phyloP scores from a whole-genome alignment of 371 early-diverging fungal genomes.

The Rhizomucor miehei region DNA sequence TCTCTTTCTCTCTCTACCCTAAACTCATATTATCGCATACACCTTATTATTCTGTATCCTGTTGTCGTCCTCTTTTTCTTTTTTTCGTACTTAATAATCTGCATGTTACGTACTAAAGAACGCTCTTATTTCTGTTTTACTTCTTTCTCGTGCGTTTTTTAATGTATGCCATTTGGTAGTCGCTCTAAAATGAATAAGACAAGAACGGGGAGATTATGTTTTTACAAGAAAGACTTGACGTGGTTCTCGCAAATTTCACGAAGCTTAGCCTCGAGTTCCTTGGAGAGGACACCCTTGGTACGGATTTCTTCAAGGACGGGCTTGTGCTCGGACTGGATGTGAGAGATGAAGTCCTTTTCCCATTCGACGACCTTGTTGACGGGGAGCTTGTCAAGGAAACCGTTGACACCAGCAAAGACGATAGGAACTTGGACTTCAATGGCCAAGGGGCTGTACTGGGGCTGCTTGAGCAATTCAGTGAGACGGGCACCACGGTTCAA shows the following conservation, averaged over 20 bases:
- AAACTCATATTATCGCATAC: too few species aligned
- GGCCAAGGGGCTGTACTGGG: slow-evolving; percentile 89
- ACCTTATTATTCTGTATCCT: too few species aligned
- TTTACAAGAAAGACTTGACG: slow-evolving; percentile 80
- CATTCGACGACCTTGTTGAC: slow-evolving; percentile 84
- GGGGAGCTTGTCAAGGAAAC: slow-evolving; percentile 94
- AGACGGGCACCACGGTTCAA: slow-evolving; percentile 97
- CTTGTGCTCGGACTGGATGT: slow-evolving; percentile 81
- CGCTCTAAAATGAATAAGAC: too few species aligned
- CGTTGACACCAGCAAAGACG: slow-evolving; percentile 93
- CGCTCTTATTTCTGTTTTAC: too few species aligned
- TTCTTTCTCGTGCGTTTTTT: too few species aligned
- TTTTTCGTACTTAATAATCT: too few species aligned
- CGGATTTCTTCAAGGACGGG: slow-evolving; percentile 87
- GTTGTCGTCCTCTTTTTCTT: too few species aligned
- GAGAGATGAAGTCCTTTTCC: slow-evolving; percentile 86
- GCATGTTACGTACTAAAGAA: too few species aligned
- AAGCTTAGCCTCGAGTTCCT: slow-evolving; percentile 79
- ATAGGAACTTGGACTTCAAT: slow-evolving; percentile 92
- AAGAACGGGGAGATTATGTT: not conserved
- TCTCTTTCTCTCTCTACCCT: too few species aligned
- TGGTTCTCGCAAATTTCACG: slow-evolving; percentile 82
- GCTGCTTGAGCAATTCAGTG: slow-evolving; percentile 93
- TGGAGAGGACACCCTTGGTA: slow-evolving; percentile 66
- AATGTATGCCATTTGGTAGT: too few species aligned